Evolutionary conservation across 352 stramenopile genomes (phyloP), one percentile per base, ranked within the genome.

Genomic region (Pythium apleroticum): DNA sequence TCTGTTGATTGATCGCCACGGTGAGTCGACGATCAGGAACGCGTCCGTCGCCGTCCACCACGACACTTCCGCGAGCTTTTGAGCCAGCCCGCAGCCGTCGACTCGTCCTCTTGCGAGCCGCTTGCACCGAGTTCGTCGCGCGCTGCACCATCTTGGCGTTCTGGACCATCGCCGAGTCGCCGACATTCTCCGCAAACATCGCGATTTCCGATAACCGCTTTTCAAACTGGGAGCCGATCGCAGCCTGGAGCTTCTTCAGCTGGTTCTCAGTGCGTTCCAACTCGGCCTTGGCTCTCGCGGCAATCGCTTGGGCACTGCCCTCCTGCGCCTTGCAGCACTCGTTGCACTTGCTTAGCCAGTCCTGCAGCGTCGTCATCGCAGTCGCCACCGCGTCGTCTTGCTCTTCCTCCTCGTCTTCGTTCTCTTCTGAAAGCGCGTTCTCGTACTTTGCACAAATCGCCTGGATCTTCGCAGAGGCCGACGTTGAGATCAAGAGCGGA

Each of bases 181-280:
- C 67, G 50, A 54, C 67, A 63, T 43, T 68, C 1, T 77, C 66
- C 7, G 77, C 72, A 15, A 75, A 54, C 24, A 55, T 67, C 24
- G 87, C 67, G 2, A 74, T 76, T 58, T 88, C 81, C 0, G 75
- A 75, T 8, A 88, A 55, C 4, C 79, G 79, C 1, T 72, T 72
- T 11, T 90, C 74, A 52, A 87, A 90, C 53, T 90, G 75, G 10
- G 75, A 71, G 9, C 69, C 72, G n/a, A 90, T 88, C 19, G 77
- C 79, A 4, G 68, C 62, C 25, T 80, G 75, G 28, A 89, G 60
- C 53, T 87, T 87, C 65, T 78, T 78, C 8, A 90, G 69, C 57
- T 90, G 79, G 17, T 52, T 71, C 57, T 90, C 79, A 0, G 81
- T 88, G 52, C 72, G 77, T 25, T 85, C 37, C 9, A 90, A 54